Percentiles rank a stretch among this genome's conserved stretches.
Evolutionary conservation across 495 filamentous ascomycete species (phyloP).

Genomic region (Trichoderma asperelloides): DNA sequence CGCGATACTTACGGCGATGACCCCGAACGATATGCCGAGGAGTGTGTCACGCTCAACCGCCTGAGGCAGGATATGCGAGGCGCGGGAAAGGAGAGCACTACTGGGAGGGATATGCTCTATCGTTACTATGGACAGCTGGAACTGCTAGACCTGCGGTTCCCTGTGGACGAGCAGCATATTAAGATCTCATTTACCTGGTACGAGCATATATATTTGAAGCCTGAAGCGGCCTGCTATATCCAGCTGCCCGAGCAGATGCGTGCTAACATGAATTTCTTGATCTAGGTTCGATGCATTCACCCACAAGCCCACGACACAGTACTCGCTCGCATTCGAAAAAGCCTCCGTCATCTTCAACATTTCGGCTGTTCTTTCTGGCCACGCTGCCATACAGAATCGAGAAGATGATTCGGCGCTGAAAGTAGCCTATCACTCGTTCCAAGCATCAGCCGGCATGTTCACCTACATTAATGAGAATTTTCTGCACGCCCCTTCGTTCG

Average conservation of each 20-base stretch:
- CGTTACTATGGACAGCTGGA: conserved; percentile 97
- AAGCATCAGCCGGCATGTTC: conserved; percentile 97
- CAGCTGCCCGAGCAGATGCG: background rate
- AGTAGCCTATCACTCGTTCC: conserved; percentile 95
- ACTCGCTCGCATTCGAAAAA: conserved; percentile 95
- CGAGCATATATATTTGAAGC: conserved; percentile 13
- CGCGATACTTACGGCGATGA: conserved; percentile 90
- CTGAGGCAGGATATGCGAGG: conserved; percentile 98
- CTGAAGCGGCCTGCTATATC: background rate
- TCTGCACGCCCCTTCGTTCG: conserved; percentile 88
- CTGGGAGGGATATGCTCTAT: conserved; percentile 87
- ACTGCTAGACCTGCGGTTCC: conserved; percentile 87
- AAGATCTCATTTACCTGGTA: conserved; percentile 99
- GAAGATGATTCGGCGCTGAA: conserved; percentile 89
- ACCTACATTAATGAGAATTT: conserved; percentile 99
- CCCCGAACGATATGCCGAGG: conserved; percentile 86
- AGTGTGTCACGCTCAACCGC: conserved; percentile 93
- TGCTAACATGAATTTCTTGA: background rate
- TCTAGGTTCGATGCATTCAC: conserved; percentile 96
- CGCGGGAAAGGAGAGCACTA: conserved; percentile 91
- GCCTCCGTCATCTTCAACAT: conserved; percentile 99
- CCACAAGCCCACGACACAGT: conserved; percentile 89
- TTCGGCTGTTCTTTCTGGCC: conserved; percentile 90
- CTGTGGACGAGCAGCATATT: conserved; percentile 96
- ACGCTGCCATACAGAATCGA: conserved; percentile 87